Percentiles rank a stretch among this genome's conserved stretches.
Evolutionary conservation across 2,329 filamentous ascomycete species (phyloP).

Genomic region (Purpureocillium lavendulum): DNA sequence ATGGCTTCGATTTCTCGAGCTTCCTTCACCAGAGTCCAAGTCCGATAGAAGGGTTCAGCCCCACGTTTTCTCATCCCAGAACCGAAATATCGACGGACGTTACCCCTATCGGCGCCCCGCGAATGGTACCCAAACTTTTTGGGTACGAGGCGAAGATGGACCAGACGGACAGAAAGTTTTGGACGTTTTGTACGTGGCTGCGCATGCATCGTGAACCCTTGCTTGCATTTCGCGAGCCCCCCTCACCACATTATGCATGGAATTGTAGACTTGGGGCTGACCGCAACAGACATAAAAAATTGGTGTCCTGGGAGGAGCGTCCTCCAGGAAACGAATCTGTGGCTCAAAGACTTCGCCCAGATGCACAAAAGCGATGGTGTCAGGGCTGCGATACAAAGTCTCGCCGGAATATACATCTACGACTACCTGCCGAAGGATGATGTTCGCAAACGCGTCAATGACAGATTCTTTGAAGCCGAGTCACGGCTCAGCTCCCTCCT

Average conservation of each 20-base stretch:
- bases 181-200: conserved; percentile 24
- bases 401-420: conserved; percentile 31
- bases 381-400: conserved; percentile 27
- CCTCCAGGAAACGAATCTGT: conserved; percentile 27
- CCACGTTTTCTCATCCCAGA: not conserved
- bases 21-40: not conserved
- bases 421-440: conserved; percentile 26
- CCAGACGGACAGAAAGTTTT: conserved; percentile 21
- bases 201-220: too few species aligned
- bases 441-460: conserved; percentile 23
- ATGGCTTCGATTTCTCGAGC: conserved; percentile 1
- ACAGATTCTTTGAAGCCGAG: conserved; percentile 21
- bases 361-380: conserved; percentile 27
- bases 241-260: too few species aligned
- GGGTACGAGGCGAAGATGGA: conserved; percentile 24
- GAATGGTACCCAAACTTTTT: conserved; percentile 9
- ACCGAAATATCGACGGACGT: not conserved
- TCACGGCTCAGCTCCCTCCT: conserved; percentile 20
- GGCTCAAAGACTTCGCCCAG: conserved; percentile 29
- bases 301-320: conserved; percentile 33
- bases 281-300: conserved; percentile 23
- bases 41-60: not conserved
- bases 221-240: too few species aligned
- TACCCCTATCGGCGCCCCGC: conserved; percentile 11
- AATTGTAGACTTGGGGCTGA: too few species aligned